Percentiles rank a stretch among this genome's conserved stretches.
Evolutionary conservation across 148 eudicot genomes (phyloP).

Genomic region (Diospyros lotus): DNA sequence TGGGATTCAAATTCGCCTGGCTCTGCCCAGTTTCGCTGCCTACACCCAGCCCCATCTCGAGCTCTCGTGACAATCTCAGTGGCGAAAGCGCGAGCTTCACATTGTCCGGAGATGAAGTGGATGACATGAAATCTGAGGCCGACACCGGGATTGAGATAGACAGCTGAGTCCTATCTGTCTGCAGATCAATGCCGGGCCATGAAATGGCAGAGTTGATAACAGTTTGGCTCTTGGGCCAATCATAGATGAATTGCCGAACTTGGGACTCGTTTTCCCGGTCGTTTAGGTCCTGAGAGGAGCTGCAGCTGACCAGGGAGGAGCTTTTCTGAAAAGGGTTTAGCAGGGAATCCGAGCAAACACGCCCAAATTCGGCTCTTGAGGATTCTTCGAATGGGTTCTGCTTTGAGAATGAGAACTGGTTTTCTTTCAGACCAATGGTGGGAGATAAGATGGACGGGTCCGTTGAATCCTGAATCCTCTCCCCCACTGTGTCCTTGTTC

Average conservation of each 20-base stretch:
- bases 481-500: conserved; percentile 16
- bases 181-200: conserved; percentile 27
- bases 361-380: conserved; percentile 26
- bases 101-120: conserved; percentile 45
- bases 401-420: conserved; percentile 16
- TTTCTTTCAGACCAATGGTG: conserved; percentile 18
- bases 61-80: conserved; percentile 35
- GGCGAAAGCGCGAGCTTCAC: conserved; percentile 40
- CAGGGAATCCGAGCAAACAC: conserved; percentile 34
- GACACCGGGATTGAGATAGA: conserved; percentile 46
- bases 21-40: conserved; percentile 23
- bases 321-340: conserved; percentile 35
- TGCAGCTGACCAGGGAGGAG: conserved; percentile 19
- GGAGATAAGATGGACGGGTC: conserved; percentile 29
- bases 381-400: too few species aligned
- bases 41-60: conserved; percentile 33
- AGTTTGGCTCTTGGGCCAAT: conserved; percentile 33
- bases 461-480: conserved; percentile 21
- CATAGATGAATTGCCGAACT: conserved; percentile 45
- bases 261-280: conserved; percentile 17
- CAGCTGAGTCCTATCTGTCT: conserved; percentile 36
- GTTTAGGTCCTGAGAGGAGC: conserved; percentile 14
- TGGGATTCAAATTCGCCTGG: conserved; percentile 41
- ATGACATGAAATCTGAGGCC: conserved; percentile 51
- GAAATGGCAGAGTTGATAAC: conserved; percentile 15